phyloP scores from a whole-genome alignment of 2,329 filamentous ascomycete species.

The Aspergillus luchuensis region DNA sequence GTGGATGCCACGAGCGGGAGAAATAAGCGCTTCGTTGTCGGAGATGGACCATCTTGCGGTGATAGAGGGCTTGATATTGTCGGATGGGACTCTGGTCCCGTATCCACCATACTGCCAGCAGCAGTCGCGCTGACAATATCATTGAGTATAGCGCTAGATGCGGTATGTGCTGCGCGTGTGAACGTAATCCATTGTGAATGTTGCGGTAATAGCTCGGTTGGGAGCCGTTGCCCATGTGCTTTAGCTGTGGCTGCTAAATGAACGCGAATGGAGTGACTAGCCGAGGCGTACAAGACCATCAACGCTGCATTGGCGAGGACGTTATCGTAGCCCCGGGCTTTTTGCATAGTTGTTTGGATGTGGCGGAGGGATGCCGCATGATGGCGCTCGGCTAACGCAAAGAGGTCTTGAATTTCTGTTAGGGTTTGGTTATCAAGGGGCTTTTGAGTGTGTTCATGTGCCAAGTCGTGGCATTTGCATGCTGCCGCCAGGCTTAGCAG shows the following conservation, averaged over 20 bases:
- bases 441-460: conserved; percentile 3
- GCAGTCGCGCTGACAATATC: conserved; percentile 2
- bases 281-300: conserved; percentile 48
- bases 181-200: conserved; percentile 44
- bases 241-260: conserved; percentile 31
- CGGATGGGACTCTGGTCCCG: neutral
- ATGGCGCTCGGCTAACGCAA: conserved; percentile 39
- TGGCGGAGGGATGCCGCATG: conserved; percentile 43
- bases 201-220: conserved; percentile 34
- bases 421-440: conserved; percentile 7
- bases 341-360: conserved; percentile 38
- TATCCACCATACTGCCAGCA: conserved; percentile 2
- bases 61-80: neutral
- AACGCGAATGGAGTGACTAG: conserved; percentile 42
- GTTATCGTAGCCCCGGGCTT: conserved; percentile 36
- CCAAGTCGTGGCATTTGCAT: conserved; percentile 39
- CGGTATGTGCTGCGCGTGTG: conserved; percentile 40
- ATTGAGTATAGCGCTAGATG: conserved; percentile 36
- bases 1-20: conserved; percentile 23
- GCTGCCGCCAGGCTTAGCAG: conserved; percentile 47
- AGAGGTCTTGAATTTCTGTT: conserved; percentile 26
- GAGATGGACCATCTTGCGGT: conserved; percentile 21
- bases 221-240: conserved; percentile 16
- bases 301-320: conserved; percentile 45
- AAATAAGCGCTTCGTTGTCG: conserved; percentile 20